Evolutionary conservation across 352 stramenopile genomes (phyloP).

Genomic region (Globisporangium apiculatum): DNA sequence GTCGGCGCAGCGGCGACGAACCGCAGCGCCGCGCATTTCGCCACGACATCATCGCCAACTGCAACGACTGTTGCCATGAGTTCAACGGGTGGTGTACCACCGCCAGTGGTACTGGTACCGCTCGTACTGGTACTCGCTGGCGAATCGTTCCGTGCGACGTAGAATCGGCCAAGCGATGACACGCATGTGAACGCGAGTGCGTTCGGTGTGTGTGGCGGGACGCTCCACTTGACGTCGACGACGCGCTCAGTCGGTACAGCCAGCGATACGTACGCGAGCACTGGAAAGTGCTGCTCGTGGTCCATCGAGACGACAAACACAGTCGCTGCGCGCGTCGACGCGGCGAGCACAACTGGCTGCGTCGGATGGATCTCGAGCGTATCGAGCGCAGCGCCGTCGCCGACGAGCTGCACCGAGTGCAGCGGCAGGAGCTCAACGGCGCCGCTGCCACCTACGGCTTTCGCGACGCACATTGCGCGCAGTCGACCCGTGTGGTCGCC

Average conservation of each 20-base stretch:
- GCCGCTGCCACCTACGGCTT: slow-evolving; percentile 33
- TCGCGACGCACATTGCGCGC: slow-evolving; percentile 45
- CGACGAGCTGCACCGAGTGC: slow-evolving; percentile 46
- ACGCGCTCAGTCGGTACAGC: slow-evolving; percentile 26
- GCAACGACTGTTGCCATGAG: slow-evolving; percentile 39
- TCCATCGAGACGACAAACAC: slow-evolving; percentile 66
- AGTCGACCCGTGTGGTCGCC: slow-evolving; percentile 54
- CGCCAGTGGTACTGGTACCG: background rate
- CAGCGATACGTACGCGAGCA: slow-evolving; percentile 48
- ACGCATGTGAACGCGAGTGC: slow-evolving; percentile 51
- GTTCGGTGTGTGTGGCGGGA: slow-evolving; percentile 23
- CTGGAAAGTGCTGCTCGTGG: slow-evolving; percentile 58
- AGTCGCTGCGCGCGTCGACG: slow-evolving; percentile 33
- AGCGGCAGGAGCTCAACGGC: slow-evolving; percentile 55
- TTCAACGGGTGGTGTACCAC: slow-evolving; percentile 16
- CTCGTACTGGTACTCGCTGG: background rate
- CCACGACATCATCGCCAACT: slow-evolving; percentile 32
- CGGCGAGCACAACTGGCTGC: slow-evolving; percentile 40
- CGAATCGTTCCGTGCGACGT: slow-evolving; percentile 27
- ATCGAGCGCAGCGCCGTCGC: slow-evolving; percentile 27
- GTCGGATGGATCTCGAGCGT: slow-evolving; percentile 51
- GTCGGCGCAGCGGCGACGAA: slow-evolving; percentile 41
- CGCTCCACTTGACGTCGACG: slow-evolving; percentile 58
- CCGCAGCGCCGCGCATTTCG: slow-evolving; percentile 26
- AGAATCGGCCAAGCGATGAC: slow-evolving; percentile 42